Conservation (phyloP, 1,284 basidiomycete species). For the Dichomitus squalens region DNA sequence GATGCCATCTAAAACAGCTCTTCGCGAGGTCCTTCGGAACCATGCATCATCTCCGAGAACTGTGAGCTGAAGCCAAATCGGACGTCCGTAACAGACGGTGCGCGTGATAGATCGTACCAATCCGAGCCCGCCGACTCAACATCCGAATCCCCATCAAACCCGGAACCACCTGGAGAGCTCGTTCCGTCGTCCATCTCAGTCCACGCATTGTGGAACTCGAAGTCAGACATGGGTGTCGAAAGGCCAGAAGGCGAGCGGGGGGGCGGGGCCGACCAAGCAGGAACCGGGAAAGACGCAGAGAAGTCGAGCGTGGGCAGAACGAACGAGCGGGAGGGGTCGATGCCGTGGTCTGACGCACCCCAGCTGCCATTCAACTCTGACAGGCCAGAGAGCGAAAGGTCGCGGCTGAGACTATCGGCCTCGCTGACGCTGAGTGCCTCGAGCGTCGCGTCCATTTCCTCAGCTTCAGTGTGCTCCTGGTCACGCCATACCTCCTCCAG, state of each 20-base stretch:
- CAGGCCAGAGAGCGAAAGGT: conserved; percentile 21
- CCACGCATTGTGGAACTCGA: conserved; percentile 35
- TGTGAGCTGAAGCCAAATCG: conserved; percentile 38
- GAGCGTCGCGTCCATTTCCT: conserved; percentile 33
- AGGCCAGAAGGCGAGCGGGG: conserved; percentile 10
- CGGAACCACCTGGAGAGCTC: conserved; percentile 7
- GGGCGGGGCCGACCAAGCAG: conserved; percentile 20
- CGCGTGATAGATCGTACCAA: conserved; percentile 22
- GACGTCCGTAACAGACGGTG: conserved; percentile 3
- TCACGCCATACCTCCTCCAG: conserved; percentile 56
- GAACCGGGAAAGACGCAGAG: conserved; percentile 42
- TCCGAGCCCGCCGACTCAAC: conserved; percentile 9
- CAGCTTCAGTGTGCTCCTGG: conserved; percentile 36
- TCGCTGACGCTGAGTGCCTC: conserved; percentile 28
- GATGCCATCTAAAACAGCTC: conserved; percentile 23
- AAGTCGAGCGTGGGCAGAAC: conserved; percentile 73
- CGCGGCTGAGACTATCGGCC: conserved; percentile 9
- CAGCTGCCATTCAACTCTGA: conserved; percentile 15
- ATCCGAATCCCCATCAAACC: conserved; percentile 14
- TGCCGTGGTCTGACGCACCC: conserved; percentile 18
- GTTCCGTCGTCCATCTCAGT: conserved; percentile 16
- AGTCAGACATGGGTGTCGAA: conserved; percentile 22
- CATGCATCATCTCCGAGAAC: conserved; percentile 33
- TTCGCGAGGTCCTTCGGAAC: conserved; percentile 25
- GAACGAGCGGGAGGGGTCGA: conserved; percentile 58